Evolutionary conservation across 345 rosid genomes (phyloP).

Genomic region (Populus nigra): DNA sequence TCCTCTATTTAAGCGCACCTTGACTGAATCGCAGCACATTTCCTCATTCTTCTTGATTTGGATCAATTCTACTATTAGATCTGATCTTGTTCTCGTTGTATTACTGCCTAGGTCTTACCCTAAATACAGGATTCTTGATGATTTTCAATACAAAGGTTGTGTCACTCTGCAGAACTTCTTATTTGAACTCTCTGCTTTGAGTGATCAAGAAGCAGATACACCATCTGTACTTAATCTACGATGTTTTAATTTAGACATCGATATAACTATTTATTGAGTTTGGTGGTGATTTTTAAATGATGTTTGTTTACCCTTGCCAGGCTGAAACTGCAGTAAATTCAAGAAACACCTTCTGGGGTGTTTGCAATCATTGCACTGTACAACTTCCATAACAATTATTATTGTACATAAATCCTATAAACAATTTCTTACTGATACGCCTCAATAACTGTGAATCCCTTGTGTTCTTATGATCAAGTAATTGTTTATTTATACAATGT

Average conservation of each 20-base stretch:
- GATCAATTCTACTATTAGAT: not conserved
- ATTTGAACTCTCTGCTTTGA: not conserved
- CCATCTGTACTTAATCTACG: not conserved
- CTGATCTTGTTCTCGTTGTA: not conserved
- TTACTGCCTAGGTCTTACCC: not conserved
- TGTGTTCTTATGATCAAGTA: not conserved
- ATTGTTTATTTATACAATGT: not conserved
- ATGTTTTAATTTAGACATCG: not conserved
- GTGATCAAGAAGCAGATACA: not conserved
- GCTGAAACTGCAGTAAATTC: not conserved
- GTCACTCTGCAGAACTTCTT: not conserved
- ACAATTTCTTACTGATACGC: not conserved
- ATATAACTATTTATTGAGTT: not conserved
- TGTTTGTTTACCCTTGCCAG: conserved; percentile 4
- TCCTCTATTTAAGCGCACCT: not conserved
- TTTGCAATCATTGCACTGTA: not conserved
- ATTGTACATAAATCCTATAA: conserved; percentile 6
- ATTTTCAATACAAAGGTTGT: not conserved
- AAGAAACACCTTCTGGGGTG: not conserved
- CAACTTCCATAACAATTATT: not conserved
- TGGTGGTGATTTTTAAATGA: not conserved
- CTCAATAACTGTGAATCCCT: not conserved
- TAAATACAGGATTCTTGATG: not conserved
- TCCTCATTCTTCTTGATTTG: not conserved
- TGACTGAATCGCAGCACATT: not conserved